Percentiles rank a stretch among this genome's conserved stretches.
phyloP scores from a whole-genome alignment of 2,329 filamentous ascomycete species.

The Graphilbum ipis-grandicollis region DNA sequence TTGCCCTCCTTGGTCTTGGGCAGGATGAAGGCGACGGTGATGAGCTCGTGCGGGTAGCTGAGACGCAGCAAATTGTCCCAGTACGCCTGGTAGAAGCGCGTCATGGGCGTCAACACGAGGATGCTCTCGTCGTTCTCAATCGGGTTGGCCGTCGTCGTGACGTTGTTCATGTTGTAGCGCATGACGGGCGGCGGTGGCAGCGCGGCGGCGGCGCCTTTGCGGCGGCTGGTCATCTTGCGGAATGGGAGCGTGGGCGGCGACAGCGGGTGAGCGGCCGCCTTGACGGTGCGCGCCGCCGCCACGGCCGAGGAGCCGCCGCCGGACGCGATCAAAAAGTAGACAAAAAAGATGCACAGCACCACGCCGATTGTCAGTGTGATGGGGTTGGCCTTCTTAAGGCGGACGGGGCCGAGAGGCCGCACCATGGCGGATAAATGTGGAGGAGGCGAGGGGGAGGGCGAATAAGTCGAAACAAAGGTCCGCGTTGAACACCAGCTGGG shows the following conservation, averaged over 20 bases:
- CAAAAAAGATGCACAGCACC: conserved; percentile 54
- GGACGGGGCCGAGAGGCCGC: conserved; percentile 43
- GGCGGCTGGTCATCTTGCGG: conserved; percentile 40
- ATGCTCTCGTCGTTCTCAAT: conserved; percentile 68
- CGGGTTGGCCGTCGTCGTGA: conserved; percentile 66
- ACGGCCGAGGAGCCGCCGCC: conserved; percentile 10
- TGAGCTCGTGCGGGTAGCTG: conserved; percentile 80
- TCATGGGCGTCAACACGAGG: conserved; percentile 82
- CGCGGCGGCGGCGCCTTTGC: conserved; percentile 26
- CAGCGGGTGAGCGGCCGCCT: conserved; percentile 47
- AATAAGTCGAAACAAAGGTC: too few species aligned
- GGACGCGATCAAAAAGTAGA: conserved; percentile 43
- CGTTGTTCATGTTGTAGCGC: conserved; percentile 88
- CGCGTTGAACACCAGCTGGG: too few species aligned
- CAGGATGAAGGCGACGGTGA: conserved; percentile 89
- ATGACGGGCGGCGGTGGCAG: conserved; percentile 59
- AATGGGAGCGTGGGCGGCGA: conserved; percentile 62
- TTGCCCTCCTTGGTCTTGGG: conserved; percentile 90
- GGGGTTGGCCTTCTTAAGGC: conserved; percentile 66
- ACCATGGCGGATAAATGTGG: conserved; percentile 22
- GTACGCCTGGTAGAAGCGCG: conserved; percentile 83
- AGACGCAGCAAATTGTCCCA: conserved; percentile 85
- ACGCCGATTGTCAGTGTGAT: conserved; percentile 56
- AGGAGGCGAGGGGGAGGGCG: neutral
- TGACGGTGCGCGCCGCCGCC: conserved; percentile 20